A percentile compares a stretch with the other conserved stretches of the same genome.
phyloP scores from a whole-genome alignment of 345 rosid species.

The Eucalyptus decipiens region DNA sequence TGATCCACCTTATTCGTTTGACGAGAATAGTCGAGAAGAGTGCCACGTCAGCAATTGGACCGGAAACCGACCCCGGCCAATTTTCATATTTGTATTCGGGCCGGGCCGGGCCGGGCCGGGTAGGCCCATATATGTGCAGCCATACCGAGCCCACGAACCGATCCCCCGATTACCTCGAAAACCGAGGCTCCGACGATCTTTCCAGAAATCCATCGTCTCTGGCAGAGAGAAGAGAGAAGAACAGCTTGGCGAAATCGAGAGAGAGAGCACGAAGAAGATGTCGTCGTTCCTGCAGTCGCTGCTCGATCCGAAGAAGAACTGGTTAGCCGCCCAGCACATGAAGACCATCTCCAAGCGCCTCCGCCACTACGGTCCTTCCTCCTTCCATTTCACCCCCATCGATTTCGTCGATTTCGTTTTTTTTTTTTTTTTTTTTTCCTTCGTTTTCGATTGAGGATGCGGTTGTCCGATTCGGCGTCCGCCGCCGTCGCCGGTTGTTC shows the following conservation, averaged over 20 bases:
- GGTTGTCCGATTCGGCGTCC: background rate
- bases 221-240: background rate
- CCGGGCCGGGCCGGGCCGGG: background rate
- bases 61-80: background rate
- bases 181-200: background rate
- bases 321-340: constrained; percentile 70
- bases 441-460: background rate
- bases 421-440: too few relatives aligned
- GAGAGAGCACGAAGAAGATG: constrained; percentile 4
- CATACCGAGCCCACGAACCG: background rate
- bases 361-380: constrained; percentile 38
- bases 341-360: constrained; percentile 62
- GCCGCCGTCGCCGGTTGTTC: background rate
- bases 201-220: background rate
- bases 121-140: background rate
- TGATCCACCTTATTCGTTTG: too few relatives aligned
- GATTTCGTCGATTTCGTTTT: background rate
- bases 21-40: fast-evolving
- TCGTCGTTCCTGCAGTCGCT: constrained; percentile 33
- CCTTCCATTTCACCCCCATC: background rate
- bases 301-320: constrained; percentile 62
- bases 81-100: background rate
- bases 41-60: background rate
- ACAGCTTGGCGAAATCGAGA: background rate
- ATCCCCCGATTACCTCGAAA: background rate